A percentile compares a stretch with the other conserved stretches of the same genome.
These are phyloP conservation scores for Sporothrix protearum DNA, from an alignment of 2,329 filamentous ascomycete genomes.

Conservation along the genomic window DNA sequence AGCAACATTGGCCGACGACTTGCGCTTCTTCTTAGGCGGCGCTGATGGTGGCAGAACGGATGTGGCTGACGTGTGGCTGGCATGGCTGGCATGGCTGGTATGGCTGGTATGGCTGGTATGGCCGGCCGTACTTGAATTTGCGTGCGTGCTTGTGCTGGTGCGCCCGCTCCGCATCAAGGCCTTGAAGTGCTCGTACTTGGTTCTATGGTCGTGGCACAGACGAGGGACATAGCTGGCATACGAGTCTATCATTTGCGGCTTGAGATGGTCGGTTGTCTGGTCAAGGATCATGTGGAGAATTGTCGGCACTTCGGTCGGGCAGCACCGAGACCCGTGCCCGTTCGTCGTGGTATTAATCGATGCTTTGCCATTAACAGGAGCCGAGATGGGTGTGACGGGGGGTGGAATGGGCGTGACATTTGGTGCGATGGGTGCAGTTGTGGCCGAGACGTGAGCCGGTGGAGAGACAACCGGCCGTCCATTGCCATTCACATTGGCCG, in stretches of 20 bases:
- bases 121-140: neutral
- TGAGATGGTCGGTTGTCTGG: slow-evolving; percentile 18
- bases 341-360: neutral
- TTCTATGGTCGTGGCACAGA: slow-evolving; percentile 20
- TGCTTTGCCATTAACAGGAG: neutral
- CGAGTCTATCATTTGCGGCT: slow-evolving; percentile 25
- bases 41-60: neutral
- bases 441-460: neutral
- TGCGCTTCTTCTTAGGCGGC: slow-evolving; percentile 1
- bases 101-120: too few relatives aligned
- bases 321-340: slow-evolving; percentile 19
- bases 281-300: slow-evolving; percentile 27
- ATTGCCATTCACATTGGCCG: neutral
- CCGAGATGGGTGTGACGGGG: neutral
- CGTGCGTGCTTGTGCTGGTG: neutral
- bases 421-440: neutral
- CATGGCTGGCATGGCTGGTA: too few relatives aligned
- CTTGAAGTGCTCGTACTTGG: slow-evolving; percentile 19
- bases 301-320: slow-evolving; percentile 25
- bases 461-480: neutral
- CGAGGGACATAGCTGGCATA: slow-evolving; percentile 6
- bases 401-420: neutral
- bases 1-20: neutral
- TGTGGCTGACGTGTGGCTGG: neutral
- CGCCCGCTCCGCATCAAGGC: neutral